Conservation (phyloP, 2,329 filamentous ascomycete species). For the Mycosphaerella sp. region DNA sequence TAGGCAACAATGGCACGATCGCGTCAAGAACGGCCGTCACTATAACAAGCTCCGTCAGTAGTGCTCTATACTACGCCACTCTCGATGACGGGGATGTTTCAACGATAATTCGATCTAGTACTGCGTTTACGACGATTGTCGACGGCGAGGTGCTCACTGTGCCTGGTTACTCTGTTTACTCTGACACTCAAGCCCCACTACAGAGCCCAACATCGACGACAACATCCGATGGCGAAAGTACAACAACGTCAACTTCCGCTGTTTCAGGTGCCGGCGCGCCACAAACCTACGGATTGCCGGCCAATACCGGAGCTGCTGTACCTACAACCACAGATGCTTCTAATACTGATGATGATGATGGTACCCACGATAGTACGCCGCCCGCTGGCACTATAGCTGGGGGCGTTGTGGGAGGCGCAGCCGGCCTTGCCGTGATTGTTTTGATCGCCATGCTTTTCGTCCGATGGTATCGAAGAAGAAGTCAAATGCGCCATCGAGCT, state of each 20-base stretch:
- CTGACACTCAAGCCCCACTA: conserved; percentile 10
- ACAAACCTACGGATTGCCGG: conserved; percentile 10
- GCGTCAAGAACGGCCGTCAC: conserved; percentile 22
- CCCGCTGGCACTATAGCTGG: conserved; percentile 53
- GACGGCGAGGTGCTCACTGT: conserved; percentile 25
- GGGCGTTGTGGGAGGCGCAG: conserved; percentile 57
- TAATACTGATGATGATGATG: conserved; percentile 2
- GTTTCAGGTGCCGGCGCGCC: conserved; percentile 8
- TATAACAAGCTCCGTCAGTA: conserved; percentile 11
- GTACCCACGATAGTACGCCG: conserved; percentile 26
- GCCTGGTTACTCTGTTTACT: conserved; percentile 13
- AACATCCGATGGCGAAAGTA: conserved; percentile 3
- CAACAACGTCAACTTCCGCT: conserved; percentile 13
- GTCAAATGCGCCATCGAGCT: conserved; percentile 23
- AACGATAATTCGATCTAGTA: conserved; percentile 22
- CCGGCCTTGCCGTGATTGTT: conserved; percentile 49
- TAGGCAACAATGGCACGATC: conserved; percentile 18
- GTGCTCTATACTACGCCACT: conserved; percentile 24
- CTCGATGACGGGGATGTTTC: conserved; percentile 24
- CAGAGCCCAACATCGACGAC: conserved; percentile 7
- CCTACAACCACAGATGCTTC: conserved; percentile 11
- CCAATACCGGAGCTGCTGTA: conserved; percentile 8
- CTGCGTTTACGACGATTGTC: conserved; percentile 25
- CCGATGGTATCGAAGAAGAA: conserved; percentile 44
- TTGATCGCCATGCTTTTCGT: conserved; percentile 49